Conservation (phyloP, 805 yeast genomes). For the Metschnikowia borealis region DNA sequence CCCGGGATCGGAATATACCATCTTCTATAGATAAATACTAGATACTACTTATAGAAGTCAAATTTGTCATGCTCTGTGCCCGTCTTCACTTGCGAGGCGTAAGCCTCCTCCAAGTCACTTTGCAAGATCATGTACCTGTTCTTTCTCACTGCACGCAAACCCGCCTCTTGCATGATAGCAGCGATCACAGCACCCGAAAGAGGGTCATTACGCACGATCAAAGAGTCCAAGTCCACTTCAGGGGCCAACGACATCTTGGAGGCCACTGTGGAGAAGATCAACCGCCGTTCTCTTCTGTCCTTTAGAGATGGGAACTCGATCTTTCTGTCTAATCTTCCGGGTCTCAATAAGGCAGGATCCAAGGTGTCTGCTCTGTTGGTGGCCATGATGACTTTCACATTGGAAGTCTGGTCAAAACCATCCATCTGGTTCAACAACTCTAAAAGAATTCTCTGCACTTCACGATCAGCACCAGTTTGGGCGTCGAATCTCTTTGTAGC, state of each 20-base stretch:
- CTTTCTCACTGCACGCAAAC: constrained; percentile 96
- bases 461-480: constrained; percentile 99
- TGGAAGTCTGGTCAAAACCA: constrained; percentile 93
- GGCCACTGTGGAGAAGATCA: constrained; percentile 93
- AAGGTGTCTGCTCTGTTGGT: constrained; percentile 99
- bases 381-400: constrained; percentile 98
- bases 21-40: constrained; percentile 15
- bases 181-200: constrained; percentile 96
- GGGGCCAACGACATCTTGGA: constrained; percentile 98
- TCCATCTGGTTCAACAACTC: constrained; percentile 98
- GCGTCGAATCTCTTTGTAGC: constrained; percentile 99
- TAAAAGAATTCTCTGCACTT: constrained; percentile 94
- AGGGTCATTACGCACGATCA: constrained; percentile 94
- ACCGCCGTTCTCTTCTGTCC: constrained; percentile 96
- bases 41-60: constrained; percentile 80
- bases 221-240: constrained; percentile 91
- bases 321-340: constrained; percentile 97
- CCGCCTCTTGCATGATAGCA: constrained; percentile 99
- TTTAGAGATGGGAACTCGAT: constrained; percentile 95
- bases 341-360: constrained; percentile 97
- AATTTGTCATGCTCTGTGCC: constrained; percentile 95
- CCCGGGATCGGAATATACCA: constrained; percentile 67
- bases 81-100: constrained; percentile 92
- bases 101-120: constrained; percentile 96
- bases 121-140: constrained; percentile 96